These are phyloP conservation scores for Decorospora gaudefroyi DNA, from an alignment of 2,329 filamentous ascomycete species.

Conservation along the genomic window DNA sequence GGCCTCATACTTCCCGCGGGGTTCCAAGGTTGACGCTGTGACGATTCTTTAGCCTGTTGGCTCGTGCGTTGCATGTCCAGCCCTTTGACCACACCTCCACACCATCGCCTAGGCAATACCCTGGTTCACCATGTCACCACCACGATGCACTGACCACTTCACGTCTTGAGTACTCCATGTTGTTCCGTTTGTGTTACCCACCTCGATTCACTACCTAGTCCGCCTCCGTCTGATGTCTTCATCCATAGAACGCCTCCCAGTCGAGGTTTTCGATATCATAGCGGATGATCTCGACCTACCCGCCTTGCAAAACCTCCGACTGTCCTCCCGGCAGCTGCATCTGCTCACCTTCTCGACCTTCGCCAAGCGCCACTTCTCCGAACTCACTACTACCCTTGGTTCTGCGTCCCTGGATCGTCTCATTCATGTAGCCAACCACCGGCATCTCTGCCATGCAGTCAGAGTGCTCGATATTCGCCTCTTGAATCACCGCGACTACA, in stretches of 20 bases:
- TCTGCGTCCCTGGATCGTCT: conserved; percentile 32
- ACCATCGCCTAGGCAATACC: conserved; percentile 1
- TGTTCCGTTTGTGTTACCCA: background rate
- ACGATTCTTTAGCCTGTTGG: conserved; percentile 5
- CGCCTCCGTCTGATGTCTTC: conserved; percentile 23
- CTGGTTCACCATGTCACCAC: too few species aligned
- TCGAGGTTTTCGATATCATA: conserved; percentile 38
- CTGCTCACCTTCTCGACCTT: conserved; percentile 30
- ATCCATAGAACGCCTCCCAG: conserved; percentile 33
- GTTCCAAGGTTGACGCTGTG: conserved; percentile 14
- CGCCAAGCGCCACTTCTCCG: conserved; percentile 28
- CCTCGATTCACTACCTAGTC: background rate
- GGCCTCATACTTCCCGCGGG: conserved; percentile 9
- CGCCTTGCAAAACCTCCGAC: conserved; percentile 29
- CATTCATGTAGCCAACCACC: conserved; percentile 20
- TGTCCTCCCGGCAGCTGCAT: conserved; percentile 30
- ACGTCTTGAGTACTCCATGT: background rate
- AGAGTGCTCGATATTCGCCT: conserved; percentile 31
- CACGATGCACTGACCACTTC: background rate
- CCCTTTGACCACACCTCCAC: background rate
- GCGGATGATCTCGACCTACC: conserved; percentile 21
- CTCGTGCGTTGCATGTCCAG: conserved; percentile 2
- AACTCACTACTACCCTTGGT: conserved; percentile 29
- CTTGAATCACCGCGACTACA: conserved; percentile 32
- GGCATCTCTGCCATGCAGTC: conserved; percentile 23